phyloP scores from a whole-genome alignment of 2,329 filamentous ascomycete species.

The Colletotrichum liriopes region DNA sequence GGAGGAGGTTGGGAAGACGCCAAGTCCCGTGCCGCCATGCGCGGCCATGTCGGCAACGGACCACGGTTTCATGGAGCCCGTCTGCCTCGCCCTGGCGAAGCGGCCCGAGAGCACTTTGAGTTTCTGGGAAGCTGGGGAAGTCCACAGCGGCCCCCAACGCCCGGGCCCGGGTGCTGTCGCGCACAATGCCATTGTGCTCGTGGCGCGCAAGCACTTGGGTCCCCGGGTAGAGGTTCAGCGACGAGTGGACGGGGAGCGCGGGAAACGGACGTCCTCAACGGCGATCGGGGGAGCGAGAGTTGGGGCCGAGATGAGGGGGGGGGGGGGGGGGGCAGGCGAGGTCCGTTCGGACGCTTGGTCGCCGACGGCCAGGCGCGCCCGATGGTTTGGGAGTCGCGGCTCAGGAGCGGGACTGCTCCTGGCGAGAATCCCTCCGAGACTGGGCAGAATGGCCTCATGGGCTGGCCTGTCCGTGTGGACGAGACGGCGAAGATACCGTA shows the following conservation, averaged over 20 bases:
- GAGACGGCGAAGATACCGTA: neutral
- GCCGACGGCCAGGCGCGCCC: neutral
- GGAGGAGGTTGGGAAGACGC: neutral
- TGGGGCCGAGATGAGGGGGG: neutral
- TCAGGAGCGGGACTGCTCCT: constrained; percentile 16
- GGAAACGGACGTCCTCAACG: constrained; percentile 23
- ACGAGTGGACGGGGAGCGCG: neutral
- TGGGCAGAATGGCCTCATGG: neutral
- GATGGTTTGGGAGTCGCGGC: constrained; percentile 6
- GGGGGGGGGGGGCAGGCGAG: neutral
- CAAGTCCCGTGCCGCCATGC: constrained; percentile 19
- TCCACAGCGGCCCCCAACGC: constrained; percentile 2
- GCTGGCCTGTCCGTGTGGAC: neutral
- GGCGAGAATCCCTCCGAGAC: neutral
- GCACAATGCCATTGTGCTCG: neutral
- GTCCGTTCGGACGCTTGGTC: constrained; percentile 23
- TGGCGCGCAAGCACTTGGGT: neutral
- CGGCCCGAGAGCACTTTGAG: neutral
- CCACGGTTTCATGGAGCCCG: neutral
- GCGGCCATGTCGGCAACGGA: neutral
- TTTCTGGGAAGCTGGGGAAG: constrained; percentile 6
- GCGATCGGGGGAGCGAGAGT: neutral
- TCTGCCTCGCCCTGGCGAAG: neutral
- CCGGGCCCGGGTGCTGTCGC: neutral
- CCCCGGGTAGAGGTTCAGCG: neutral